Evolutionary conservation across 1,139 yeast species (phyloP), one percentile per base, ranked within the genome.

Genomic region (Sugiyamaella paludigena): DNA sequence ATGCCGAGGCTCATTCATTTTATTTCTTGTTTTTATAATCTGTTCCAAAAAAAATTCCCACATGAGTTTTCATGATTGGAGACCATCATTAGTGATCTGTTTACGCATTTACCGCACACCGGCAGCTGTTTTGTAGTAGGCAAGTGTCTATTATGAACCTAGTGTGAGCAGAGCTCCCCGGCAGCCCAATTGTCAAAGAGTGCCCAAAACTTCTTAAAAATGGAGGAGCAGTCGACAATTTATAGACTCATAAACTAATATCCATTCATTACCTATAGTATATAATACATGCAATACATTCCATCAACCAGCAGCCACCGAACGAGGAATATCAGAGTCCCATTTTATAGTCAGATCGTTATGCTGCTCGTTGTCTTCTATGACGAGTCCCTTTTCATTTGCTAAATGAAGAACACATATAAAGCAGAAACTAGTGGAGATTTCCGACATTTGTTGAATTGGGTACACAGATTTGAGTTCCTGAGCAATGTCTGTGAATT

Each of bases 401-500:
- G 97, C 96, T 57, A 89, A 74, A 69, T 89, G 97, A 35, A 88
- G 70, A 54, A 87, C 70, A 62, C 96, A 87, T 52, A 88, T 87
- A 62, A 88, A 89, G 62, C 88, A 87, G 66, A 87, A 86, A 70
- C 95, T 84, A 0, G 96, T 88, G 1, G 96, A 86, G 8, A 89
- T 69, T 52, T 89, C 96, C 11, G 65, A 58, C 58, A 68, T 58
- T 38, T 71, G 71, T 40, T 65, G 64, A 10, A 62, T 58, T 5
- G 64, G 60, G 53, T 73, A 73, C 36, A 61, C 62, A 1, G 61
- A 52, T 34, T 60, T 59, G 32, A 74, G 64, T 2, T 64, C 67
- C 11, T 59, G 59, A 9, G 80, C 76, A 38, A 80, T 66, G 3
- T 73, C 71, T 5, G 78, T 77, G 58, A 84, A 80, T 31, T 66